Percentiles rank a stretch among this genome's conserved stretches.
Evolutionary conservation across 2,329 filamentous ascomycete species (phyloP).

Genomic region (Calcarisporium arbuscula): DNA sequence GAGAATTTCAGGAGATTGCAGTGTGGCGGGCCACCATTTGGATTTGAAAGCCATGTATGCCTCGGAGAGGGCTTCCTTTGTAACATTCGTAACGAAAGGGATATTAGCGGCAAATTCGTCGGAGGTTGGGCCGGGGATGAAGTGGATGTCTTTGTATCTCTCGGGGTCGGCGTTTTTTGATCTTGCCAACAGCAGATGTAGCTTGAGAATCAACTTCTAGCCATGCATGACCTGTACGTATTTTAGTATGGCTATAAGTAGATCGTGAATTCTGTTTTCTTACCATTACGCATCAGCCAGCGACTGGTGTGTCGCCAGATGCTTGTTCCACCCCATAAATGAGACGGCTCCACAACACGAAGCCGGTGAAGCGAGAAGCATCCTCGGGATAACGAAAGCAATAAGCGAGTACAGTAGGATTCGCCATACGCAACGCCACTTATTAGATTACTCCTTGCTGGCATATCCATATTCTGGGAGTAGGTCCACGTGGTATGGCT

Average conservation of each 20-base stretch:
- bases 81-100: slow-evolving; percentile 7
- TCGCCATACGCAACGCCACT: slow-evolving; percentile 10
- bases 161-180: slow-evolving; percentile 10
- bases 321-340: slow-evolving; percentile 14
- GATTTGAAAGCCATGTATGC: slow-evolving; percentile 11
- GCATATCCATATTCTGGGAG: slow-evolving; percentile 12
- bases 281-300: slow-evolving; percentile 15
- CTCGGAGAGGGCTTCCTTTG: slow-evolving; percentile 10
- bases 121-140: slow-evolving; percentile 9
- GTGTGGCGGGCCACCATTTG: slow-evolving; percentile 13
- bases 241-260: background rate
- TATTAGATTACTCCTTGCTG: slow-evolving; percentile 12
- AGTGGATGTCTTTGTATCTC: slow-evolving; percentile 12
- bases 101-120: slow-evolving; percentile 10
- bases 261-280: background rate
- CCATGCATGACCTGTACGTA: slow-evolving; percentile 11
- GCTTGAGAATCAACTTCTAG: slow-evolving; percentile 14
- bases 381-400: slow-evolving; percentile 11
- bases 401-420: slow-evolving; percentile 12
- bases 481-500: slow-evolving; percentile 13
- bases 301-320: slow-evolving; percentile 13
- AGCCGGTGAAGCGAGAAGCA: slow-evolving; percentile 7
- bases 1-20: slow-evolving; percentile 12
- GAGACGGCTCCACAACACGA: slow-evolving; percentile 12
- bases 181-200: slow-evolving; percentile 11